Evolutionary conservation across 441 rosid species (phyloP), one percentile per base, ranked within the genome.

Genomic region (Syzygium malaccense): DNA sequence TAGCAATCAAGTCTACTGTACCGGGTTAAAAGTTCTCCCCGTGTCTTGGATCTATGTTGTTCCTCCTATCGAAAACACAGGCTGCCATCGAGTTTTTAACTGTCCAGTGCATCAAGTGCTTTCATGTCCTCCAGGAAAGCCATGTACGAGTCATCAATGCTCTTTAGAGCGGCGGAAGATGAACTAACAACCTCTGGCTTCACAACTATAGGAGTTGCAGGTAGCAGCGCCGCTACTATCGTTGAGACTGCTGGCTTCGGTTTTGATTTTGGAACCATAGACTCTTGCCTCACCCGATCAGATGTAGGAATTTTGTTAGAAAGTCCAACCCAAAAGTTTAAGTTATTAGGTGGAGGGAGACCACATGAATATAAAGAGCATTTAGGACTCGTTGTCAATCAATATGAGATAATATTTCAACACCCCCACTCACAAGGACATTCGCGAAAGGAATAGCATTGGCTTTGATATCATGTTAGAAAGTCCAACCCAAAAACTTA

Each of bases 61-160:
- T 13, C 26, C 5, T 84, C 58, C 28, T 84, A 28, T 11, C 14
- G 48, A 58, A 85, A 55, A 85, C 53, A 8, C 18, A 85, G 57
- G 87, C 66, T 5, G n/a, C 51, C 25, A 23, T 23, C 18, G 83
- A 17, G 7, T 23, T 33, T 75, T 94, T 91, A 97, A 87, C 95
- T 88, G 89, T 98, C 99, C 64, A 98, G 96, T 0, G 99, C 99
- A 54, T 99, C 99, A 8, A 98, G 98, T 53, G 98, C 98, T 92
- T 98, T 96, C 99, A 96, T 98, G 93, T 98, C 99, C 88, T 98
- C 99, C 86, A 98, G 90, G 92, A 96, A 98, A 86, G 99, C 97
- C 51, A 71, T 86, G 89, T 98, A 96, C 1, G 98, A 95, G 91
- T 97, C 99, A 86, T 97, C 98, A 78, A 96, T 95, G 93, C 98